phyloP scores from a whole-genome alignment of 2,329 filamentous ascomycete species.

The Aspergillus candidus region DNA sequence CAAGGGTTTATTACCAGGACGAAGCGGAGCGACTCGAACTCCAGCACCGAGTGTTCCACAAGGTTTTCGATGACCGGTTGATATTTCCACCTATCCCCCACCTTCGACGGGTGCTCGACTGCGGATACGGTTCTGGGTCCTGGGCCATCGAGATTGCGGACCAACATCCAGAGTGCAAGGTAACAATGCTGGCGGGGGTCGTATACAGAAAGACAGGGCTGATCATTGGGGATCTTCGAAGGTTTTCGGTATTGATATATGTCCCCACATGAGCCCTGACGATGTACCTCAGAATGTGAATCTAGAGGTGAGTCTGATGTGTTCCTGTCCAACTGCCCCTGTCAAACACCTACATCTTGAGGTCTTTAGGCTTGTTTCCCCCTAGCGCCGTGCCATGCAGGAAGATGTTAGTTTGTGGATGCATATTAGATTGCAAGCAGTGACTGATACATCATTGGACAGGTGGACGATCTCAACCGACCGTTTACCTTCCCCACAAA shows the following conservation, averaged over 20 bases:
- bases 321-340: too few species aligned
- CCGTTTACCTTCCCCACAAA: slow-evolving; percentile 62
- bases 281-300: slow-evolving; percentile 61
- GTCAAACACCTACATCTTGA: too few species aligned
- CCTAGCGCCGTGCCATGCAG: background rate
- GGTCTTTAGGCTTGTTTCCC: too few species aligned
- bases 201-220: slow-evolving; percentile 14
- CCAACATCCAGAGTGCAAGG: slow-evolving; percentile 59
- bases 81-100: slow-evolving; percentile 62
- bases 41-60: slow-evolving; percentile 57
- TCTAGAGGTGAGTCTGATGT: slow-evolving; percentile 48
- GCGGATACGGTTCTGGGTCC: slow-evolving; percentile 63
- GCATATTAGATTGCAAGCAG: background rate
- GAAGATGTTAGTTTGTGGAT: background rate
- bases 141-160: slow-evolving; percentile 67
- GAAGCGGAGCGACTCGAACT: slow-evolving; percentile 61
- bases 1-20: slow-evolving; percentile 44
- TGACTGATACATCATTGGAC: slow-evolving; percentile 2
- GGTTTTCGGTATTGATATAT: slow-evolving; percentile 68
- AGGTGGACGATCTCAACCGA: slow-evolving; percentile 65
- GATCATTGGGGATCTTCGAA: slow-evolving; percentile 29
- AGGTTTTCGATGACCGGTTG: slow-evolving; percentile 60
- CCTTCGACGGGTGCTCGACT: slow-evolving; percentile 60
- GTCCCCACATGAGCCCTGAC: slow-evolving; percentile 62
- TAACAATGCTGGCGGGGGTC: slow-evolving; percentile 25